Base-by-base conservation (phyloP, 139 green algal species). In the Pseudopediastrum boryanum region DNA sequence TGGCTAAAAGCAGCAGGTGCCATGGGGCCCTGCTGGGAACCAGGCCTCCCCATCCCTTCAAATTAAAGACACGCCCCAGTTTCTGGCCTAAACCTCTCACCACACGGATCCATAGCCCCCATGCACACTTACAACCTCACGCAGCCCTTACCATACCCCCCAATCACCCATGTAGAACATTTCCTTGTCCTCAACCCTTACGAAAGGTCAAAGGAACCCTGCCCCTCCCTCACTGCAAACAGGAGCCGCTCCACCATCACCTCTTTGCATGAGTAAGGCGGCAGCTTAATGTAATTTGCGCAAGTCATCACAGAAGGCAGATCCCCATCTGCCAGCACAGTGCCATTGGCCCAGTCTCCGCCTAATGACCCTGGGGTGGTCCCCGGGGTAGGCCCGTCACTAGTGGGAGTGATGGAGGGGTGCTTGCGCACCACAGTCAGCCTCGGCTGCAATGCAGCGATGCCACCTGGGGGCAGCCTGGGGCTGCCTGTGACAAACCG, bases 271-370 rank as follows among this genome's bases (percentile, higher is more conserved):
- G 83, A 93, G 89, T 99, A 99, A 0, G 96, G 94, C 63, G 96
- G 96, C 83, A 99, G 90, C 91, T 99, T 99, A 77, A 99, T 91
- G 86, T 99, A 99, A 84, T 98, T 99, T 67, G 94, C 96, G 79
- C 96, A 99, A 1, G 96, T 99, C 96, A 99, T 99, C n/a, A 98
- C 96, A 33, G 83, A 94, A 13, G 96, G 96, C 75, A 99, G 85
- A 82, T 98, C 95, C 0, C 87, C 87, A 66, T 98, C 93, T 2
- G 89, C 85, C 68, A 84, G 83, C 74, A 51, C 68, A 43, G 51
- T 80, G 43, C 73, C 64, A 23, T 77, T 76, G 76, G 64, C 50
- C 76, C 76, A 58, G 9, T 71, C 51, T 5, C 33, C 42, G 41
- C 27, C 51, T 8, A 5, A 52, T 41, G 48, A 27, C 44, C 48